Evolutionary conservation across 23 red algal species (phyloP).

Genomic region (Gracilaria gracilis): DNA sequence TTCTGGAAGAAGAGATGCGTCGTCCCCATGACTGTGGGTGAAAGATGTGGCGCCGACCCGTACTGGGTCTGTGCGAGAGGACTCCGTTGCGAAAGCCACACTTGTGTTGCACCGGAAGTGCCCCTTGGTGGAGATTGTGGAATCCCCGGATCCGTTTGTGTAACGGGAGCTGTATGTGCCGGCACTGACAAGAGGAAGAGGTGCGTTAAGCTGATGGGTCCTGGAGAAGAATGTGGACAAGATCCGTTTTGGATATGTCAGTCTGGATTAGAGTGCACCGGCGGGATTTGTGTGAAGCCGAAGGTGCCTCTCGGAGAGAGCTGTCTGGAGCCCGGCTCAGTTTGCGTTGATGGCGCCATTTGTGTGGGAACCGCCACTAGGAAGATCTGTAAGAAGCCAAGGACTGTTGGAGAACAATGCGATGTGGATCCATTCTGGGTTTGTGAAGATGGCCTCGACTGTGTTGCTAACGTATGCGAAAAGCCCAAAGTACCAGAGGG

Average conservation of each 20-base stretch:
- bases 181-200: constrained; percentile 26
- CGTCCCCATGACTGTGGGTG: constrained; percentile 11
- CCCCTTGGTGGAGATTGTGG: constrained; percentile 1
- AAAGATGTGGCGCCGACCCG: constrained; percentile 9
- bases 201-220: constrained; percentile 34
- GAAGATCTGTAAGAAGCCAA: constrained; percentile 56
- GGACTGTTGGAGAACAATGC: not conserved
- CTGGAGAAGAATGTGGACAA: constrained; percentile 15
- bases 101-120: not conserved
- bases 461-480: not conserved
- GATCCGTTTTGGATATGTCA: constrained; percentile 55
- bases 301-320: not conserved
- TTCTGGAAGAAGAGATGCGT: constrained; percentile 16
- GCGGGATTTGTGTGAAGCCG: constrained; percentile 9
- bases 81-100: not conserved
- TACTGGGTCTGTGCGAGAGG: constrained; percentile 42
- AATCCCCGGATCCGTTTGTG: constrained; percentile 14
- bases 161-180: constrained; percentile 11
- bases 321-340: not conserved
- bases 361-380: constrained; percentile 6
- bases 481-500: constrained; percentile 9
- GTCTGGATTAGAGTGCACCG: constrained; percentile 25
- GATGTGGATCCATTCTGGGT: constrained; percentile 38
- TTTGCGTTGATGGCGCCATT: constrained; percentile 29
- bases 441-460: constrained; percentile 34